Conservation (phyloP, 2,329 filamentous ascomycete genomes). For the Paracoccidioides lutzii region DNA sequence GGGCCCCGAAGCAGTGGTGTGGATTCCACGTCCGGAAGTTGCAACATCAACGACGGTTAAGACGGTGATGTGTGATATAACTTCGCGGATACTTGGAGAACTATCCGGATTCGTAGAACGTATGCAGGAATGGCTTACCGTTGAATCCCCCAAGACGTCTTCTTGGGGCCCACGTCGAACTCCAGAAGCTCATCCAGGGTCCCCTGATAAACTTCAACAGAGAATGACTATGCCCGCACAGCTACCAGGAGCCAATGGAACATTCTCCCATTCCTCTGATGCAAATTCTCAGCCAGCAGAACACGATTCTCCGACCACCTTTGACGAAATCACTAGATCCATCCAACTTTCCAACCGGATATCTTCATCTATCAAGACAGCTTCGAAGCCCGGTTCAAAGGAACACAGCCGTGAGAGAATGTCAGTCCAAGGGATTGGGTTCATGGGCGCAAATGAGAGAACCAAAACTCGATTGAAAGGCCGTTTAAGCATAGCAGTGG, state of each 20-base stretch:
- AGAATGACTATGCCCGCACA: constrained; percentile 71
- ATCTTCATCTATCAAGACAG: constrained; percentile 25
- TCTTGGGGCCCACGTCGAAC: constrained; percentile 38
- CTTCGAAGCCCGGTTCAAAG: constrained; percentile 33
- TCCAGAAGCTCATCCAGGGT: constrained; percentile 28
- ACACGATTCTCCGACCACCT: constrained; percentile 40
- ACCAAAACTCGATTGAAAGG: constrained; percentile 71
- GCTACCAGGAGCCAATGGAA: constrained; percentile 31
- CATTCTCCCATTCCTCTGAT: constrained; percentile 27
- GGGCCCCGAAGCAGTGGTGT: constrained; percentile 51
- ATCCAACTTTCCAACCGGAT: constrained; percentile 28
- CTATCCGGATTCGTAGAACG: constrained; percentile 62
- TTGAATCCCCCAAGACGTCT: constrained; percentile 57
- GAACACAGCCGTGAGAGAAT: constrained; percentile 48
- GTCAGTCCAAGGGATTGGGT: constrained; percentile 55
- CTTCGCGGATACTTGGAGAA: constrained; percentile 59
- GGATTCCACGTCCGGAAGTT: constrained; percentile 54
- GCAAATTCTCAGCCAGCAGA: constrained; percentile 20
- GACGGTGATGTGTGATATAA: constrained; percentile 67
- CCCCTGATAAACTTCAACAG: constrained; percentile 45
- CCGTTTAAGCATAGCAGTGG: constrained; percentile 65
- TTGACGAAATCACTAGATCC: constrained; percentile 39
- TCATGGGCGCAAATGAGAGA: constrained; percentile 59
- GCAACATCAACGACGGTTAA: constrained; percentile 69
- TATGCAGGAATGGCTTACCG: constrained; percentile 57